Evolutionary conservation across 441 rosid species (phyloP).

Genomic region (Manihot esculenta): DNA sequence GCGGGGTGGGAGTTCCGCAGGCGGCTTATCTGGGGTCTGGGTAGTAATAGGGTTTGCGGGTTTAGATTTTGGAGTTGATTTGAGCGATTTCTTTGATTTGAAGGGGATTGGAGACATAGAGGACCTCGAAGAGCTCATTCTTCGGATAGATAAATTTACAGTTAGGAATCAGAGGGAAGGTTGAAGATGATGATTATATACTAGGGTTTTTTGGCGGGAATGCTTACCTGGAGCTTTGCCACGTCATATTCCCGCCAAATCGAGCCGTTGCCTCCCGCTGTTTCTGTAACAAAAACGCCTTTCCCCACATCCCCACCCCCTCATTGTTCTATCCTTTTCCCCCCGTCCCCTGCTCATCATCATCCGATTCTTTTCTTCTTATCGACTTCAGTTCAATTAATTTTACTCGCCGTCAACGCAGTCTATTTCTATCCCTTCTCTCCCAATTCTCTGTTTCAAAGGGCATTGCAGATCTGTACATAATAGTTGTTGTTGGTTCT

Average conservation of each 20-base stretch:
- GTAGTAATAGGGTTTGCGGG: constrained; percentile 29
- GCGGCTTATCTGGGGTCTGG: constrained; percentile 62
- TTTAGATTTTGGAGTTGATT: constrained; percentile 28
- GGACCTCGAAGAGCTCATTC: constrained; percentile 40
- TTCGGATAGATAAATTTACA: neutral
- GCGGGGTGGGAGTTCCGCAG: constrained; percentile 42
- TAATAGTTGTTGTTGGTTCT: too few relatives aligned
- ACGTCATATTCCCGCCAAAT: constrained; percentile 49
- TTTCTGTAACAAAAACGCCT: neutral
- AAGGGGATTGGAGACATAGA: constrained; percentile 33
- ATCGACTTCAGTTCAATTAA: constrained; percentile 2
- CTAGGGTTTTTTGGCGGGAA: constrained; percentile 41
- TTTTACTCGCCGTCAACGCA: neutral
- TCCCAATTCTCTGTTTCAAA: too few relatives aligned
- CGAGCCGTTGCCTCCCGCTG: constrained; percentile 68
- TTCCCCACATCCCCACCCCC: too few relatives aligned
- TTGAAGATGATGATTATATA: neutral
- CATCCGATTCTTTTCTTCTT: constrained; percentile 2
- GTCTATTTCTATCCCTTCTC: too few relatives aligned
- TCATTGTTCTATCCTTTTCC: neutral
- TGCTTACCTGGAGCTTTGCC: constrained; percentile 41
- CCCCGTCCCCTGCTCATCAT: neutral
- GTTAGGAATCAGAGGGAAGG: neutral
- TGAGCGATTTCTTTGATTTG: constrained; percentile 44
- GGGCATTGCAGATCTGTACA: too few relatives aligned